Conservation (phyloP, 805 yeast species). For the Kazachstania bromeliacearum region DNA sequence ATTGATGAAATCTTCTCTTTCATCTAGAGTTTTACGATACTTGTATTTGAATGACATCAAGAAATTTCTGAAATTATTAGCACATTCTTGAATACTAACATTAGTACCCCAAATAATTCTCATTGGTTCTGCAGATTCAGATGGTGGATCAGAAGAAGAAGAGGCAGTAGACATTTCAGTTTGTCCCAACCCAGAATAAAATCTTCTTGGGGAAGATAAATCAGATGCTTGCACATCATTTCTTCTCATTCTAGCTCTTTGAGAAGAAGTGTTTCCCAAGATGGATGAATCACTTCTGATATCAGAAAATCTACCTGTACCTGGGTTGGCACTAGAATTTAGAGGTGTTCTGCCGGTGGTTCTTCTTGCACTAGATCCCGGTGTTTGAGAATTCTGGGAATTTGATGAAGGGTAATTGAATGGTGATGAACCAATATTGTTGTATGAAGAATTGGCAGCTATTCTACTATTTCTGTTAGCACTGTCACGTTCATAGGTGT, state of each 20-base stretch:
- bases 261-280: slow-evolving; percentile 30
- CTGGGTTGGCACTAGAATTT: slow-evolving; percentile 11
- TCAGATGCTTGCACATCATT: slow-evolving; percentile 74
- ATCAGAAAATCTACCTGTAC: slow-evolving; percentile 31
- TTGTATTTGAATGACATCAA: slow-evolving; percentile 74
- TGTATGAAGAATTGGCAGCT: slow-evolving; percentile 7
- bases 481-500: slow-evolving; percentile 21
- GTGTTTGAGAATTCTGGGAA: background rate
- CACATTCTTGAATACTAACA: slow-evolving; percentile 83
- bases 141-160: slow-evolving; percentile 24
- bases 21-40: slow-evolving; percentile 47
- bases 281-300: slow-evolving; percentile 37
- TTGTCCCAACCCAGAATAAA: slow-evolving; percentile 25
- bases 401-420: slow-evolving; percentile 34
- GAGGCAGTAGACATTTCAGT: slow-evolving; percentile 1
- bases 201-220: slow-evolving; percentile 63
- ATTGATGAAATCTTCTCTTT: slow-evolving; percentile 27
- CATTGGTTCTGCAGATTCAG: slow-evolving; percentile 56
- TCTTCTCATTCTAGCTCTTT: slow-evolving; percentile 50
- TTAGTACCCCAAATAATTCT: slow-evolving; percentile 98
- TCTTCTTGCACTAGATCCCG: background rate
- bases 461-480: slow-evolving; percentile 7
- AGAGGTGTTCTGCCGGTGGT: slow-evolving; percentile 9
- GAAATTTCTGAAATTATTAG: slow-evolving; percentile 70
- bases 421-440: slow-evolving; percentile 35